These are phyloP conservation scores for Closterium sp. DNA, from an alignment of 139 green algal genomes.

Conservation along the genomic window DNA sequence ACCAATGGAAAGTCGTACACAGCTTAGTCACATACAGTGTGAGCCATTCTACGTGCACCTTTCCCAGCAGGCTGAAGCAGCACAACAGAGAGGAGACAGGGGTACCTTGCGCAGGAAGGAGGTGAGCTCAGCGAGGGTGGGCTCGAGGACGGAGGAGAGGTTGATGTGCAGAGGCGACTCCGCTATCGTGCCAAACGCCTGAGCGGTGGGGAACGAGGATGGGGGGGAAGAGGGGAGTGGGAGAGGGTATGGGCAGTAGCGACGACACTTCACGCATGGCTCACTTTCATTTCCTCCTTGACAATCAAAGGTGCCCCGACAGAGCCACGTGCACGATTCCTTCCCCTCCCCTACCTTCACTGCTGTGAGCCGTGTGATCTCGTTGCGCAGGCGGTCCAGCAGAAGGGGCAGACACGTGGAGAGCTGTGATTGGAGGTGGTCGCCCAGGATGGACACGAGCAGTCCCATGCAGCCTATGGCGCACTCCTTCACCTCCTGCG, in stretches of 20 bases:
- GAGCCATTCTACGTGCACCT: not conserved
- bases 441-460: conserved; percentile 65
- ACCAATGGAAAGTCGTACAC: too few relatives aligned
- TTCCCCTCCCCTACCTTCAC: conserved; percentile 62
- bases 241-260: not conserved
- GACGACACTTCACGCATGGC: too few relatives aligned
- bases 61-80: not conserved
- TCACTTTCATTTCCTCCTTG: too few relatives aligned
- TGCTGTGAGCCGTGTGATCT: conserved; percentile 83
- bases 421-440: conserved; percentile 66
- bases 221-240: not conserved
- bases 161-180: conserved; percentile 62
- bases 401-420: conserved; percentile 63
- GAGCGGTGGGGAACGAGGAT: not conserved
- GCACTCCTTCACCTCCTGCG: conserved; percentile 84
- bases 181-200: conserved; percentile 67
- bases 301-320: too few relatives aligned
- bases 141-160: conserved; percentile 50
- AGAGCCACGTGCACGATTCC: too few relatives aligned
- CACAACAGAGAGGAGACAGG: not conserved
- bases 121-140: conserved; percentile 71
- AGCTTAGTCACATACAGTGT: too few relatives aligned
- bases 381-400: conserved; percentile 85
- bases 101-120: conserved; percentile 83
- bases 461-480: conserved; percentile 74